These are phyloP conservation scores for Penicillium janthinellum DNA, from an alignment of 2,329 filamentous ascomycete genomes.

Conservation along the genomic window DNA sequence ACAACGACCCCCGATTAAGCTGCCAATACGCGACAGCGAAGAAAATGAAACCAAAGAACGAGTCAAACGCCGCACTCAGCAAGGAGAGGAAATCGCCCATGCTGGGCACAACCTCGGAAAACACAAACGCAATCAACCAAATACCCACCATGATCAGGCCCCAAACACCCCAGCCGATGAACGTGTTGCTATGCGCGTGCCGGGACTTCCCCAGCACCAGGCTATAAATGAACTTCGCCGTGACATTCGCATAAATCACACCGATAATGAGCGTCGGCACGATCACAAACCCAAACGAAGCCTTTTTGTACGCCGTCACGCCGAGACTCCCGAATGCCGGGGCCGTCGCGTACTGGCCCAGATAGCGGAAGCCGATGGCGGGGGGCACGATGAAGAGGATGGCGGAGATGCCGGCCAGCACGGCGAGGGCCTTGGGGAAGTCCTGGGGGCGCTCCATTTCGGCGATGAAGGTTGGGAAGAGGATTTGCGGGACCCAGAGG, in stretches of 20 bases:
- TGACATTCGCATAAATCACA: constrained; percentile 54
- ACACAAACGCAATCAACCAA: constrained; percentile 51
- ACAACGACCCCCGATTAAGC: constrained; percentile 46
- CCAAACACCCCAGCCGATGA: constrained; percentile 53
- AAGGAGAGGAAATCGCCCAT: constrained; percentile 56
- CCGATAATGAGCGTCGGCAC: constrained; percentile 54
- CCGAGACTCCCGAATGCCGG: constrained; percentile 54
- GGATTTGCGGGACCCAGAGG: constrained; percentile 55
- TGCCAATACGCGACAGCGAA: constrained; percentile 55
- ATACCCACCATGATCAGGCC: constrained; percentile 44
- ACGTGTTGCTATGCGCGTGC: constrained; percentile 52
- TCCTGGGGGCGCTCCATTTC: constrained; percentile 55
- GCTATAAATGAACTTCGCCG: constrained; percentile 51
- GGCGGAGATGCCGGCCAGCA: constrained; percentile 47
- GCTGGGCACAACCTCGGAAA: constrained; percentile 52
- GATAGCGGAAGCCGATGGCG: constrained; percentile 52
- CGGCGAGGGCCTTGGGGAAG: constrained; percentile 54
- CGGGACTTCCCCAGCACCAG: constrained; percentile 47
- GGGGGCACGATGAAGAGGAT: constrained; percentile 55
- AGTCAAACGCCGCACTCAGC: constrained; percentile 52
- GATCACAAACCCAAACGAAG: constrained; percentile 54
- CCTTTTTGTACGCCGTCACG: constrained; percentile 50
- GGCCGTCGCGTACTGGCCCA: constrained; percentile 54
- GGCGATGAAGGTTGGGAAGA: constrained; percentile 55
- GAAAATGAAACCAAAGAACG: constrained; percentile 56